phyloP scores from a whole-genome alignment of 2,329 filamentous ascomycete genomes.

The Akanthomyces uredinophilus region DNA sequence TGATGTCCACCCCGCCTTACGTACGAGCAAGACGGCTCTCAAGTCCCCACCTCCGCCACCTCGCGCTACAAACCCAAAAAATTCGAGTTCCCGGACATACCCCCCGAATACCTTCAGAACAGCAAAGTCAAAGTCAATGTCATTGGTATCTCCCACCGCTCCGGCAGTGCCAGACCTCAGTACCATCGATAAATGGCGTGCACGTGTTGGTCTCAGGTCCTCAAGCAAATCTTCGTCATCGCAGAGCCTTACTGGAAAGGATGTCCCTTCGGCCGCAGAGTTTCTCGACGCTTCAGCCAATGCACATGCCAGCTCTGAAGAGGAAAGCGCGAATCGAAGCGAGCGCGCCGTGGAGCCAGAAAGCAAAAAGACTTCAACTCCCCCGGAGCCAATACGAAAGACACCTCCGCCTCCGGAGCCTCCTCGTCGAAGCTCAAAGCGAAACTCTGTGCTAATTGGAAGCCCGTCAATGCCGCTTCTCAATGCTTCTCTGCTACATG shows the following conservation, averaged over 20 bases:
- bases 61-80: conserved; percentile 19
- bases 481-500: neutral
- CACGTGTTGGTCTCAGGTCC: conserved; percentile 23
- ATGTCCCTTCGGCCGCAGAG: neutral
- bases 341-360: neutral
- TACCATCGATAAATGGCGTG: conserved; percentile 30
- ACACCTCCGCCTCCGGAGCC: conserved; percentile 22
- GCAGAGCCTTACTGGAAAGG: neutral
- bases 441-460: conserved; percentile 19
- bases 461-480: conserved; percentile 9
- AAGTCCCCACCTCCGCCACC: conserved; percentile 22
- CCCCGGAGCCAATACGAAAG: neutral
- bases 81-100: conserved; percentile 27
- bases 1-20: conserved; percentile 32
- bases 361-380: neutral
- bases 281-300: neutral
- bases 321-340: neutral
- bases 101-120: conserved; percentile 33
- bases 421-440: conserved; percentile 25
- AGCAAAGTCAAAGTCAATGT: conserved; percentile 23
- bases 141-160: conserved; percentile 24
- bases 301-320: neutral
- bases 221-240: conserved; percentile 11
- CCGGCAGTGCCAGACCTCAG: conserved; percentile 27
- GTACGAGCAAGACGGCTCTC: conserved; percentile 24